A percentile compares a stretch with the other conserved stretches of the same genome.
phyloP scores from a whole-genome alignment of 2,329 filamentous ascomycete species.

The Cryphonectria naterciae region DNA sequence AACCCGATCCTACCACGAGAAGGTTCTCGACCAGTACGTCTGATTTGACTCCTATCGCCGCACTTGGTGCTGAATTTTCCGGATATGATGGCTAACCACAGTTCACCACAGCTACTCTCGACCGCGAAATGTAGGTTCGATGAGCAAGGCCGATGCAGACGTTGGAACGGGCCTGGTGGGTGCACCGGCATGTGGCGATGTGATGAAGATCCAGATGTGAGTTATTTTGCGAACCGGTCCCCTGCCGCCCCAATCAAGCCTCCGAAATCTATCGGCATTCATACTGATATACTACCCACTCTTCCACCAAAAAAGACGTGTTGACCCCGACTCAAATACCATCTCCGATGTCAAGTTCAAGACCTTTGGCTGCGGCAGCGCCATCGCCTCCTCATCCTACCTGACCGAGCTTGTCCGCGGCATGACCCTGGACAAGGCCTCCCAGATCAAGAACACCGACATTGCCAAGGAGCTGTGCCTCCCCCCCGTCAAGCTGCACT shows the following conservation, averaged over 20 bases:
- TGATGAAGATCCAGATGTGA: slow-evolving; percentile 91
- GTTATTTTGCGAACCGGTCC: slow-evolving; percentile 62
- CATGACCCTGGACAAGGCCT: slow-evolving; percentile 94
- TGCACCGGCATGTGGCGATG: slow-evolving; percentile 88
- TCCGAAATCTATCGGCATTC: slow-evolving; percentile 62
- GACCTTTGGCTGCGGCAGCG: slow-evolving; percentile 93
- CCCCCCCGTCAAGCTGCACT: slow-evolving; percentile 89
- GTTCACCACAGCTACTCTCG: slow-evolving; percentile 51
- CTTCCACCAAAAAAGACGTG: slow-evolving; percentile 51
- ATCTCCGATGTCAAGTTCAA: slow-evolving; percentile 98
- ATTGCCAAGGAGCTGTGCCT: slow-evolving; percentile 95
- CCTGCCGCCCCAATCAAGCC: slow-evolving; percentile 39
- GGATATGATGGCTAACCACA: slow-evolving; percentile 28
- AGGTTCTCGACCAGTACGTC: slow-evolving; percentile 81
- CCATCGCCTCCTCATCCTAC: slow-evolving; percentile 94
- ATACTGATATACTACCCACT: slow-evolving; percentile 61
- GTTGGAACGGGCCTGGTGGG: slow-evolving; percentile 92
- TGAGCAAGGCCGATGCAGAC: slow-evolving; percentile 74
- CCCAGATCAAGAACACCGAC: slow-evolving; percentile 92
- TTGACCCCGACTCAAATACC: slow-evolving; percentile 84
- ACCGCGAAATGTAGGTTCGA: slow-evolving; percentile 59
- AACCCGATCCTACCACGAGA: slow-evolving; percentile 56
- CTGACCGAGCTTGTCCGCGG: slow-evolving; percentile 92
- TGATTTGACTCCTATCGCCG: background rate
- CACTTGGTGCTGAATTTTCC: slow-evolving; percentile 35